Base-by-base conservation (phyloP, 164 flowering plant genomes). In the Vitis rupestris region DNA sequence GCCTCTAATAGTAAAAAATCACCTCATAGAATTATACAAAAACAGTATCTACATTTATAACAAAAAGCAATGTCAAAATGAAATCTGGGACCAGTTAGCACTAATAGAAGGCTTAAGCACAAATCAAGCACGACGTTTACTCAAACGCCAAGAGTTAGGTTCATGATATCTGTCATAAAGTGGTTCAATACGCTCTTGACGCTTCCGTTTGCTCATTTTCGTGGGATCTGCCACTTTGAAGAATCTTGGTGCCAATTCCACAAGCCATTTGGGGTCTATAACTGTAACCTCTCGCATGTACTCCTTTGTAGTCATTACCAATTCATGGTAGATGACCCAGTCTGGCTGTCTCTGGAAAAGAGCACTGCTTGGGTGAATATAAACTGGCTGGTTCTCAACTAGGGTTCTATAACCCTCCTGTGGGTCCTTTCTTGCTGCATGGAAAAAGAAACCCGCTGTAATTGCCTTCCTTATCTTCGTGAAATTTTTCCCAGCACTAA, bases 271-370 rank as follows among this genome's bases (percentile, higher is more conserved):
- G 4, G 95, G 95, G 69, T 92, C 95, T 17, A 92, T 72, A 8
- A 87, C 94, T 0, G 94, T 86, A 11, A 90, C 91, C 75, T 89
- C 95, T 7, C 95, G 87, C 98, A 91, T 91, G 73, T 90, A 90
- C 75, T 91, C 97, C 64, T 91, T 93, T 1, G 95, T 91, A 9
- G 98, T 93, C 98, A 93, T 93, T 4, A 89, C 98, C 62, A 91
- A 80, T 77, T 93, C 98, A 70, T 93, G 85, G 82, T 93, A 89
- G 27, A 91, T 88, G 17, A 91, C 97, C 97, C 94, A 91, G 51
- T 88, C 95, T 3, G 94, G 98, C 71, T 91, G 97, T 67, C 92
- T 75, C 74, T 90, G 97, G 74, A 90, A 93, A 17, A 91, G 86
- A 47, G 97, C 95, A 76, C 97, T 91, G 80, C 95, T 88, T 9